Conservation (phyloP, 345 rosid species). For the Boechera divaricarpa region DNA sequence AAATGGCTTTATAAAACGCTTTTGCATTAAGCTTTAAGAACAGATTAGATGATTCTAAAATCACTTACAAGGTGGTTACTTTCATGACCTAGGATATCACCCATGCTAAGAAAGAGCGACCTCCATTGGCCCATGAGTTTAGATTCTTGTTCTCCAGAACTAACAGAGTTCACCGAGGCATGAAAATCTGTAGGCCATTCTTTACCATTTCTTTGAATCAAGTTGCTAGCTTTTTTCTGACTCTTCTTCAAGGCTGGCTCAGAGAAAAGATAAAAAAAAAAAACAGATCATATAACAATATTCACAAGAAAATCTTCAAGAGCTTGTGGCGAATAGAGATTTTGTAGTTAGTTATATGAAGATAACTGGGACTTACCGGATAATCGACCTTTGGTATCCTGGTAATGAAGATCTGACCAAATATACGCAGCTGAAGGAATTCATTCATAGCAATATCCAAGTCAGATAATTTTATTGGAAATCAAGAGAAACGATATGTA, state of each 20-base stretch:
- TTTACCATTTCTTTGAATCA: constrained; percentile 56
- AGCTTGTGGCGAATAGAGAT: background rate
- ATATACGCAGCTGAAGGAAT: constrained; percentile 78
- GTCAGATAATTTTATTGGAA: background rate
- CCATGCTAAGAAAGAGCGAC: constrained; percentile 86
- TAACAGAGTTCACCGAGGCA: constrained; percentile 42
- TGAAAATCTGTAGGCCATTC: constrained; percentile 53
- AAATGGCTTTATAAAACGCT: background rate
- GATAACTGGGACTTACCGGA: constrained; percentile 52
- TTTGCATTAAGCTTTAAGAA: background rate
- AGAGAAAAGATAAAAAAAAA: background rate
- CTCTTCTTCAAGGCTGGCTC: constrained; percentile 75
- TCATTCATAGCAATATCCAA: constrained; percentile 19
- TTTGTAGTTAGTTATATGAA: background rate
- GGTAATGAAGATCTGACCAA: constrained; percentile 92
- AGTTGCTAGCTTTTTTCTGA: constrained; percentile 68
- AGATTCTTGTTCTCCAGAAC: constrained; percentile 58
- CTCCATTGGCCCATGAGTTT: constrained; percentile 73
- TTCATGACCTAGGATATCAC: constrained; percentile 65
- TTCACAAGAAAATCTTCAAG: background rate
- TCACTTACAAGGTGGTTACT: constrained; percentile 76
- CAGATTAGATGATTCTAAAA: background rate
- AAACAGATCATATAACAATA: background rate
- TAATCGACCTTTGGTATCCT: constrained; percentile 83
- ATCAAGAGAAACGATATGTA: background rate